Evolutionary conservation across 2,329 filamentous ascomycete species (phyloP).

Genomic region (Penicillium sp.): DNA sequence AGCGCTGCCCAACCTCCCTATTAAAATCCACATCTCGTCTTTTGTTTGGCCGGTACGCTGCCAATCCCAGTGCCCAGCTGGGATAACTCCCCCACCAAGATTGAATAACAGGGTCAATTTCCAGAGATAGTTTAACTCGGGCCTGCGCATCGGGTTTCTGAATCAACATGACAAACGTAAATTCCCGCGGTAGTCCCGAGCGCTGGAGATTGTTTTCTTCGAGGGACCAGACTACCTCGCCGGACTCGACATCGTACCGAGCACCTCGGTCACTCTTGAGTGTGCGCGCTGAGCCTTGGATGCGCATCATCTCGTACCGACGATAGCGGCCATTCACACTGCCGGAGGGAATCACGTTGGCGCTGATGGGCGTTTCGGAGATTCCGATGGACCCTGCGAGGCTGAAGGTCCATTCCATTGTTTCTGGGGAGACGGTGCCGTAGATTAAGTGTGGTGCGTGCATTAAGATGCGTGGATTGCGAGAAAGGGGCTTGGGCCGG

Average conservation of each 20-base stretch:
- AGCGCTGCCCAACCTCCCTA: constrained; percentile 49
- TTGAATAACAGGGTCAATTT: constrained; percentile 50
- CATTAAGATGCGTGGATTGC: constrained; percentile 51
- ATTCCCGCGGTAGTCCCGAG: constrained; percentile 55
- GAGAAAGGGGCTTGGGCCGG: constrained; percentile 22
- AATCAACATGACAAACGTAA: constrained; percentile 56
- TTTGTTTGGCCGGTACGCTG: constrained; percentile 43
- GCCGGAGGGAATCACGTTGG: constrained; percentile 48
- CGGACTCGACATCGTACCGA: constrained; percentile 48
- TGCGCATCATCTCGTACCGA: constrained; percentile 56
- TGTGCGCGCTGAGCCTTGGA: constrained; percentile 53
- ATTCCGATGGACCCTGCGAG: constrained; percentile 53
- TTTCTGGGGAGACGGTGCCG: constrained; percentile 53
- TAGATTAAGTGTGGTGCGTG: constrained; percentile 57
- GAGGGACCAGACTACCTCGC: constrained; percentile 55
- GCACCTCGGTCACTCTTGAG: constrained; percentile 39
- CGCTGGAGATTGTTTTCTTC: constrained; percentile 55
- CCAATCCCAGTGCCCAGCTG: constrained; percentile 42
- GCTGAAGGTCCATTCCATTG: constrained; percentile 54
- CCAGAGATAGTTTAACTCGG: constrained; percentile 44
- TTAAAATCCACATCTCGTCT: constrained; percentile 46
- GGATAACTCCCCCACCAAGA: constrained; percentile 49
- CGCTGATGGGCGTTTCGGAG: constrained; percentile 48
- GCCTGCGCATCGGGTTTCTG: constrained; percentile 49
- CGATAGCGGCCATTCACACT: constrained; percentile 48